Conservation (phyloP, 495 filamentous ascomycete genomes). For the Penicillium goetzii region DNA sequence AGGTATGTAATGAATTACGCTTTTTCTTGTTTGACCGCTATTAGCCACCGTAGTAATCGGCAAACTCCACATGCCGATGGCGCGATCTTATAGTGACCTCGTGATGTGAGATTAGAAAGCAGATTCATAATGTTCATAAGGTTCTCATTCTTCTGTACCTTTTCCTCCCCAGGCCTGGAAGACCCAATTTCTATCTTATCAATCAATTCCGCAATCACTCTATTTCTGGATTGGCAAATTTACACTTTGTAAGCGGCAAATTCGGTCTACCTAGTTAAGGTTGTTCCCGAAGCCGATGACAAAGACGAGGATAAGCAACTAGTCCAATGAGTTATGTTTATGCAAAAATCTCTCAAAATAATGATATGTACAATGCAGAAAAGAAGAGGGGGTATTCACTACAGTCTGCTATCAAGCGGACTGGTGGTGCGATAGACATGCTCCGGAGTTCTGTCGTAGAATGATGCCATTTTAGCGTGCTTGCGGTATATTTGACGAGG, state of each 20-base stretch:
- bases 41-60: neutral
- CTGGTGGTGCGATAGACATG: neutral
- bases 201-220: neutral
- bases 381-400: neutral
- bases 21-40: neutral
- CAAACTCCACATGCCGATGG: neutral
- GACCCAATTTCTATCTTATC: neutral
- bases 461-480: conserved; percentile 1
- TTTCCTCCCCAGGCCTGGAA: neutral
- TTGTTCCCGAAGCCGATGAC: neutral
- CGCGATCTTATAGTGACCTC: neutral
- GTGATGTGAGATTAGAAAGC: neutral
- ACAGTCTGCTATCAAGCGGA: conserved; percentile 14
- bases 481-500: neutral
- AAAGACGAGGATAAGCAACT: neutral
- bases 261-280: neutral
- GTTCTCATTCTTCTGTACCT: neutral
- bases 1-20: neutral
- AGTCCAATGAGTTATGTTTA: neutral
- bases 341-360: neutral
- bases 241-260: neutral
- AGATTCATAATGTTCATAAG: neutral
- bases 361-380: conserved; percentile 1
- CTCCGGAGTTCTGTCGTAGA: neutral
- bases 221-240: too few relatives aligned